Conservation (phyloP, 2,329 filamentous ascomycete species). For the Phaeosphaeriaceae sp. region DNA sequence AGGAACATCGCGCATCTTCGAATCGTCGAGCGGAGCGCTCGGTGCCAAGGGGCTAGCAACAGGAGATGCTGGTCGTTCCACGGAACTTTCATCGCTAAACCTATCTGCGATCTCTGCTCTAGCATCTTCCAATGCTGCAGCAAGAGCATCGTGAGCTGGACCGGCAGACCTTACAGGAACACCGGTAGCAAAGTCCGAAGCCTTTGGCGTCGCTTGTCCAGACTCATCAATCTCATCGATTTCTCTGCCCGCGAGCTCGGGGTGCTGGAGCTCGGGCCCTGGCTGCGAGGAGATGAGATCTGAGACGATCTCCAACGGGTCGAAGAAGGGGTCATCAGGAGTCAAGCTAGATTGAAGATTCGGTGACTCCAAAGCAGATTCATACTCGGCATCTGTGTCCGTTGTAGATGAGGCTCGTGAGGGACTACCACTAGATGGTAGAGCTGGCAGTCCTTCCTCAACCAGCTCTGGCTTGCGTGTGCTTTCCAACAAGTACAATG, state of each 20-base stretch:
- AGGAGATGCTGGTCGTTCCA: slow-evolving; percentile 12
- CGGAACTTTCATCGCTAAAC: too few species aligned
- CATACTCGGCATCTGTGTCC: slow-evolving; percentile 53
- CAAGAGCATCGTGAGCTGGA: slow-evolving; percentile 28
- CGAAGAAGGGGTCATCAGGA: slow-evolving; percentile 31
- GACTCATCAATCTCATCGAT: slow-evolving; percentile 62
- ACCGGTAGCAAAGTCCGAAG: slow-evolving; percentile 55
- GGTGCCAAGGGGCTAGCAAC: slow-evolving; percentile 28
- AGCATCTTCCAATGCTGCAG: slow-evolving; percentile 29
- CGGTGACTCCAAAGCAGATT: slow-evolving; percentile 52
- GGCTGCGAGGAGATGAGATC: slow-evolving; percentile 25
- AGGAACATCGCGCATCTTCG: slow-evolving; percentile 25
- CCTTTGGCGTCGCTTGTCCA: slow-evolving; percentile 72
- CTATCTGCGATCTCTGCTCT: slow-evolving; percentile 17
- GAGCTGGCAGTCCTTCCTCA: slow-evolving; percentile 56
- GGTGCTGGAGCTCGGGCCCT: slow-evolving; percentile 24
- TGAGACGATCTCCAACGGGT: slow-evolving; percentile 23
- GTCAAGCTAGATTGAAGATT: slow-evolving; percentile 31
- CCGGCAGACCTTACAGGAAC: slow-evolving; percentile 11
- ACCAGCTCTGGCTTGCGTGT: slow-evolving; percentile 47
- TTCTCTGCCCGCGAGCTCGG: slow-evolving; percentile 35
- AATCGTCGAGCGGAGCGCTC: slow-evolving; percentile 32
- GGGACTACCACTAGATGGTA: slow-evolving; percentile 56
- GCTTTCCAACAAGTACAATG: slow-evolving; percentile 80
- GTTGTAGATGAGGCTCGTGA: slow-evolving; percentile 42